Evolutionary conservation across 805 yeast species (phyloP).

Genomic region (Ogataea pilisensis): DNA sequence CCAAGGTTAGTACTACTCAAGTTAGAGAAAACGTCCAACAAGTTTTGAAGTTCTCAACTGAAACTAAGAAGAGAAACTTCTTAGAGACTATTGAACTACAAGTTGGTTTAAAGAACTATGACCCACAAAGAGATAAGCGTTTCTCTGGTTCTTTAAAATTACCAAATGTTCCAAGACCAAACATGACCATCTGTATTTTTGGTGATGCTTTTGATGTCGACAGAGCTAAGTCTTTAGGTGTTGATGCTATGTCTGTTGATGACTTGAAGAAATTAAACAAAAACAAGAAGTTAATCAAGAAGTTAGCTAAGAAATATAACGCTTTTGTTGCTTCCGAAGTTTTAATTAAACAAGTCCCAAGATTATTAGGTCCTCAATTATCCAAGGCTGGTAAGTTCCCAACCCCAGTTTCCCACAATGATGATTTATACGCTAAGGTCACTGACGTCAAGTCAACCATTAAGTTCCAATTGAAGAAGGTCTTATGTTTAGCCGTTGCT

Average conservation of each 20-base stretch:
- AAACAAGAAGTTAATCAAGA: slow-evolving; percentile 99
- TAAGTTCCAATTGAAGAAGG: slow-evolving; percentile 99
- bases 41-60: slow-evolving; percentile 83
- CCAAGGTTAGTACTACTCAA: slow-evolving; percentile 86
- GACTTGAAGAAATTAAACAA: slow-evolving; percentile 99
- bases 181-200: slow-evolving; percentile 99
- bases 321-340: slow-evolving; percentile 99
- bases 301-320: slow-evolving; percentile 99
- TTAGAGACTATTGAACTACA: slow-evolving; percentile 99
- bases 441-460: slow-evolving; percentile 98
- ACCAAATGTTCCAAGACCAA: slow-evolving; percentile 99
- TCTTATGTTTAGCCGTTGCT: slow-evolving; percentile 98
- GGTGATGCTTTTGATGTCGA: slow-evolving; percentile 99
- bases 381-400: slow-evolving; percentile 99
- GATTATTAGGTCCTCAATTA: slow-evolving; percentile 99
- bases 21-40: slow-evolving; percentile 96
- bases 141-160: slow-evolving; percentile 99
- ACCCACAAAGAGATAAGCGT: slow-evolving; percentile 99
- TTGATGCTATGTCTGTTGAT: slow-evolving; percentile 99
- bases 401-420: slow-evolving; percentile 99
- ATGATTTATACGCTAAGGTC: slow-evolving; percentile 94
- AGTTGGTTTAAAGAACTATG: slow-evolving; percentile 99
- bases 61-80: slow-evolving; percentile 99
- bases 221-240: slow-evolving; percentile 99
- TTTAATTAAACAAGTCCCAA: slow-evolving; percentile 99